Conservation (phyloP, 2,329 filamentous ascomycete genomes). For the Fusarium zealandicum region DNA sequence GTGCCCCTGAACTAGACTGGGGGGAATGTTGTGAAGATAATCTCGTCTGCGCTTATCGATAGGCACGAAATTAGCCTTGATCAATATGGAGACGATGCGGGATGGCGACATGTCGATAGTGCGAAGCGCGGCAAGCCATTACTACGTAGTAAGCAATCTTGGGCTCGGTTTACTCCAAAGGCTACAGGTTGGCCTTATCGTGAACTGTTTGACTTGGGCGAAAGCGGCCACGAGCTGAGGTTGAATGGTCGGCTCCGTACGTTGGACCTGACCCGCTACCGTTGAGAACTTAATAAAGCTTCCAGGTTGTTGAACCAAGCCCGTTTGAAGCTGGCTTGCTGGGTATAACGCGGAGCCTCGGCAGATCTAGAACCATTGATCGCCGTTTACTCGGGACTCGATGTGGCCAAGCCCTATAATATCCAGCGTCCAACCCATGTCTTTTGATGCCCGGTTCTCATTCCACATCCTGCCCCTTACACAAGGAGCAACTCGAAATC, state of each 20-base stretch:
- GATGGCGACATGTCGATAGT: constrained; percentile 32
- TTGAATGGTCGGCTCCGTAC: too few relatives aligned
- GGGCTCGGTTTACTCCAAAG: constrained; percentile 1
- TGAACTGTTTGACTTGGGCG: not conserved
- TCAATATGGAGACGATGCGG: constrained; percentile 22
- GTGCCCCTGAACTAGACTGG: constrained; percentile 35
- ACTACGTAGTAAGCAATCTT: too few relatives aligned
- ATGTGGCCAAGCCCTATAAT: constrained; percentile 9
- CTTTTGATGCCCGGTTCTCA: not conserved
- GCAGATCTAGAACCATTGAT: constrained; percentile 35
- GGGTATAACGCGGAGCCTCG: not conserved
- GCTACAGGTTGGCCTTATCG: constrained; percentile 16
- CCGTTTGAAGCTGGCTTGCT: not conserved
- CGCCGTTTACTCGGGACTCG: constrained; percentile 12
- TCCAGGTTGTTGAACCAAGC: too few relatives aligned
- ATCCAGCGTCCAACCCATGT: not conserved
- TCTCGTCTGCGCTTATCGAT: constrained; percentile 29
- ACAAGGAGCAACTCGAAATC: not conserved
- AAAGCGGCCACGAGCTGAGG: not conserved
- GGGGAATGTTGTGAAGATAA: constrained; percentile 19
- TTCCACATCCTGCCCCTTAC: not conserved
- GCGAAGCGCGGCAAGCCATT: constrained; percentile 30
- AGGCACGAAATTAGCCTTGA: constrained; percentile 28
- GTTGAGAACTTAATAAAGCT: constrained; percentile 4
- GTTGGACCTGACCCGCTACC: not conserved